Percentiles rank a stretch among this genome's conserved stretches.
Evolutionary conservation across 1,284 basidiomycete species (phyloP).

Genomic region (Ceratobasidium sp.): DNA sequence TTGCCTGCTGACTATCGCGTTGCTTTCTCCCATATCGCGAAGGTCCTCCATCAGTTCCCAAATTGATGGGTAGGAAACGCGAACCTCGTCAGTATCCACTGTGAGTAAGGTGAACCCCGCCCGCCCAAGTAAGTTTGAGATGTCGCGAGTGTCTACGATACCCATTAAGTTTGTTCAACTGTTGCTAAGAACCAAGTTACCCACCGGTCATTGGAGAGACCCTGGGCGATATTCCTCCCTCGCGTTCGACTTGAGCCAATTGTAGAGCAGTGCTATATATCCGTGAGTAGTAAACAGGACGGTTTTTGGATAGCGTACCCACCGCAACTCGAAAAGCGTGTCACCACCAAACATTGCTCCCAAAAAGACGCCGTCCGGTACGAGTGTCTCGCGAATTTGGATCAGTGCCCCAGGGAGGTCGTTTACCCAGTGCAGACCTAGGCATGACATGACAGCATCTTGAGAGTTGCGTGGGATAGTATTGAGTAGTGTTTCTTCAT

Average conservation of each 20-base stretch:
- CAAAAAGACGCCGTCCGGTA: conserved; percentile 95
- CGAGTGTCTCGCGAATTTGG: conserved; percentile 87
- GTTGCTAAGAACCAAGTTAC: conserved; percentile 49
- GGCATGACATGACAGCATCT: conserved; percentile 92
- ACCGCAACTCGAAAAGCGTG: conserved; percentile 95
- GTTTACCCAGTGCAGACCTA: conserved; percentile 97
- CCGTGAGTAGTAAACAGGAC: neutral
- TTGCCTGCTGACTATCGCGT: conserved; percentile 87
- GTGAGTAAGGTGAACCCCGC: conserved; percentile 96
- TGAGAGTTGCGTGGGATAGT: conserved; percentile 78
- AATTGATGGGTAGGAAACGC: conserved; percentile 92
- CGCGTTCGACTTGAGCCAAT: conserved; percentile 92
- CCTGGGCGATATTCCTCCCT: conserved; percentile 95
- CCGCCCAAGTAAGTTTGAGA: conserved; percentile 90
- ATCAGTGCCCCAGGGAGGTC: conserved; percentile 94
- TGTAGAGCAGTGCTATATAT: conserved; percentile 81
- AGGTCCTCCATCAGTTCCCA: conserved; percentile 97
- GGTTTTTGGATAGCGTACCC: conserved; percentile 32
- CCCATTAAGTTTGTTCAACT: neutral
- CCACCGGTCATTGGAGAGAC: conserved; percentile 97
- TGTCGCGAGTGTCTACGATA: conserved; percentile 81
- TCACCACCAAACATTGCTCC: conserved; percentile 97
- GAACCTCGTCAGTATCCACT: conserved; percentile 95
- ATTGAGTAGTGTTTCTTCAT: conserved; percentile 81
- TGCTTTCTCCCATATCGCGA: conserved; percentile 96